These are phyloP conservation scores for Lachancea mirantina DNA, from an alignment of 805 yeast genomes.

Conservation along the genomic window DNA sequence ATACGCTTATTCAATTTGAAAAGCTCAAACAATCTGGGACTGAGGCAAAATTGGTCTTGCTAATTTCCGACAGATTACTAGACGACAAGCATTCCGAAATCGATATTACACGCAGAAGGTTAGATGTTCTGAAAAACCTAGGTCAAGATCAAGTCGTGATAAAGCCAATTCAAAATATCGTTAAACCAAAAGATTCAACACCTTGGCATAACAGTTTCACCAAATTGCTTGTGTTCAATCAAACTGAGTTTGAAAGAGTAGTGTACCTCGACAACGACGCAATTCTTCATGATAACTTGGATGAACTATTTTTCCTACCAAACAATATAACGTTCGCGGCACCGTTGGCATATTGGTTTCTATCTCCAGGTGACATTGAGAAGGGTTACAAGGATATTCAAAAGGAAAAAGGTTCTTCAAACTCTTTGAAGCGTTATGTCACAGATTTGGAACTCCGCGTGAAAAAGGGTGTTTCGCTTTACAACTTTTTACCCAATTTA, in stretches of 20 bases:
- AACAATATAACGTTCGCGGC: conserved; percentile 34
- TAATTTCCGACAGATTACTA: conserved; percentile 29
- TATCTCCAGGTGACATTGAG: conserved; percentile 16
- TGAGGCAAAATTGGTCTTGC: conserved; percentile 38
- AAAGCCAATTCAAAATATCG: conserved; percentile 19
- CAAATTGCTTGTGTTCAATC: conserved; percentile 43
- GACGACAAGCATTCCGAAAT: conserved; percentile 2
- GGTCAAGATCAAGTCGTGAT: conserved; percentile 23
- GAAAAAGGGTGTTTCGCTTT: conserved; percentile 18
- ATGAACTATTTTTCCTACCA: conserved; percentile 42
- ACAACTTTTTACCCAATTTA: conserved; percentile 31
- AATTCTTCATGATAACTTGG: conserved; percentile 31
- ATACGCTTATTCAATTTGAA: conserved; percentile 40
- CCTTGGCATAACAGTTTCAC: conserved; percentile 47
- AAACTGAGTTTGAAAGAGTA: conserved; percentile 39
- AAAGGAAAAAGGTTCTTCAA: conserved; percentile 14
- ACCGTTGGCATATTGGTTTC: conserved; percentile 35
- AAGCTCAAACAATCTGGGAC: conserved; percentile 32
- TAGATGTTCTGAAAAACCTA: conserved; percentile 15
- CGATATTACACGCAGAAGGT: too few relatives aligned
- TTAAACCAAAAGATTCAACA: conserved; percentile 21
- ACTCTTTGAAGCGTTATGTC: conserved; percentile 18
- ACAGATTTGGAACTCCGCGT: conserved; percentile 9
- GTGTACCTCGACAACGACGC: conserved; percentile 52
- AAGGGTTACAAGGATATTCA: conserved; percentile 9